Base-by-base conservation (phyloP, 306 rosid species). In the Oemleria cerasiformis region DNA sequence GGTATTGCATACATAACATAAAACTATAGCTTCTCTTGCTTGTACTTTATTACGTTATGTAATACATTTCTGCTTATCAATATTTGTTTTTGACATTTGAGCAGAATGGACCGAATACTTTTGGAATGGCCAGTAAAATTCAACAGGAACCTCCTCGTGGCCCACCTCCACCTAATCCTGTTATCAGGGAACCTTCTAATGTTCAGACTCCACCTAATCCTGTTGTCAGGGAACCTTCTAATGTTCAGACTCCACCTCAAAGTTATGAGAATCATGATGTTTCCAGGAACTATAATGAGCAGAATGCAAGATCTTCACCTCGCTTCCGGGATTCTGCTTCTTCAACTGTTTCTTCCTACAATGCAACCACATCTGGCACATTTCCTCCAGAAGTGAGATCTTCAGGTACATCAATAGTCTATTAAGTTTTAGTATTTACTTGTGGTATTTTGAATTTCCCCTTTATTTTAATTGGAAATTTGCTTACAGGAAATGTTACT, bases 41-140 rank as follows among this genome's bases (percentile, higher is more conserved):
- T 5, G 3, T 42, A 14, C 25, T 56, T 17, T 13, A 6, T 57
- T 44, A 62, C n/a, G 68, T 53, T 73, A 36, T 38, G 68, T 62
- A 8, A 42, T 20, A 17, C 17, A 25, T 4, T 7, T 43, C 9
- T 60, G 42, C 55, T 34, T 53, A 74, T 63, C 51, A 63, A 76
- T 70, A 41, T 63, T 30, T 30, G 70, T 40, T 69, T 70, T 30
- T 25, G 62, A 70, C 75, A 16, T 57, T 61, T 81, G 59, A 41
- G 75, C 86, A 94, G 99, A 90, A 53, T 72, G 97, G 92, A 74
- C 82, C 91, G 80, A 91, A 71, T 76, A 78, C 81, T 66, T 83
- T 70, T 53, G 90, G 84, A 73, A 80, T 71, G 71, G 72, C 80
- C 39, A 73, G 83, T 82, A 69, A 68, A 82, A 49, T 65, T 72